phyloP scores from a whole-genome alignment of 495 filamentous ascomycete genomes.

The Trichoderma erinaceum region DNA sequence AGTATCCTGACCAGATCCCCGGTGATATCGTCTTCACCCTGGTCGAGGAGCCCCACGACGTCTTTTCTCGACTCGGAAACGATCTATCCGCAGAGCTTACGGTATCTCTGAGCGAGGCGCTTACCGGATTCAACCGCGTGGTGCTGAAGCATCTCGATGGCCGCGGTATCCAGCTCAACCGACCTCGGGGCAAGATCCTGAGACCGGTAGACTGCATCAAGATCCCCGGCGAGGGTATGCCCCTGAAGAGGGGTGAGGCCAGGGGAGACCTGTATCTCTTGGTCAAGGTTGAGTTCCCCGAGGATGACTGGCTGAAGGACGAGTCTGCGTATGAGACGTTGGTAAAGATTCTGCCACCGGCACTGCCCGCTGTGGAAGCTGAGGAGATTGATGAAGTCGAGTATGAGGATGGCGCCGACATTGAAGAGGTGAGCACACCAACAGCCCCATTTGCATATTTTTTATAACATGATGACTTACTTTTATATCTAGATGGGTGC shows the following conservation, averaged over 20 bases:
- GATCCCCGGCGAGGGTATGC: constrained; percentile 88
- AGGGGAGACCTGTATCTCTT: constrained; percentile 84
- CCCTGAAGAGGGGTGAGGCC: constrained; percentile 71
- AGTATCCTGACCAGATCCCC: constrained; percentile 82
- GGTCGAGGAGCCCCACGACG: constrained; percentile 70
- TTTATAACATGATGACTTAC: background rate
- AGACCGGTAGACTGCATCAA: constrained; percentile 78
- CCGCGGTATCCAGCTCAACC: constrained; percentile 74
- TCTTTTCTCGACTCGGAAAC: constrained; percentile 72
- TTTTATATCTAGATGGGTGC: constrained; percentile 48
- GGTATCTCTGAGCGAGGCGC: constrained; percentile 74
- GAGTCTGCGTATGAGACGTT: constrained; percentile 60
- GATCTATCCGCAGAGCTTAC: constrained; percentile 76
- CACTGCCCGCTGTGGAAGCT: constrained; percentile 51
- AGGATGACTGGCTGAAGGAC: constrained; percentile 72
- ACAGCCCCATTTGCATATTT: background rate
- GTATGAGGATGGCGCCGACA: constrained; percentile 69
- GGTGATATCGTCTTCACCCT: constrained; percentile 89
- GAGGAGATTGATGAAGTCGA: constrained; percentile 81
- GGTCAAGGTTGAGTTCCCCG: constrained; percentile 84
- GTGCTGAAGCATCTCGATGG: constrained; percentile 92
- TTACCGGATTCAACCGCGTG: constrained; percentile 84
- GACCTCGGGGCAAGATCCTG: constrained; percentile 68
- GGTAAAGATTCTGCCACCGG: constrained; percentile 63
- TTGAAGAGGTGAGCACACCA: constrained; percentile 61